Conservation (phyloP, 257 asterid genomes). For the Nicotiana obtusifolia region DNA sequence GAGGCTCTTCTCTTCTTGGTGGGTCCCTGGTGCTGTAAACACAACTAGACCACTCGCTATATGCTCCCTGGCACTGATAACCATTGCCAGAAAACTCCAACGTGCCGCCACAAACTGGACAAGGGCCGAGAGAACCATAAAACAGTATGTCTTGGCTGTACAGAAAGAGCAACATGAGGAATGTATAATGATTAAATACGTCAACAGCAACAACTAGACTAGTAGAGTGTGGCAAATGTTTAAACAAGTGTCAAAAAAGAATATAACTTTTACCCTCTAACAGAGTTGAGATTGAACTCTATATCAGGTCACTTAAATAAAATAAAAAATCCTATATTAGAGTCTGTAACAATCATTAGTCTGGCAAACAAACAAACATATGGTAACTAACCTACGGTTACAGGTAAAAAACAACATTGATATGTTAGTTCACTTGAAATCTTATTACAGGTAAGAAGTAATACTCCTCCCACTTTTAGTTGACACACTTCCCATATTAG, state of each 20-base stretch:
- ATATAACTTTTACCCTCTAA: no score
- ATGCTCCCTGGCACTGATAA: slow-evolving; percentile 51
- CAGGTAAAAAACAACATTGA: neutral
- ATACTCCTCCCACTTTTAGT: no score
- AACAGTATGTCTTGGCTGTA: slow-evolving; percentile 78
- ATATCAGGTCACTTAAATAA: neutral
- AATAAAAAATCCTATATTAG: no score
- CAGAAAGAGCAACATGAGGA: neutral
- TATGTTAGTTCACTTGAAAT: neutral
- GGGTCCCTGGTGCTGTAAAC: slow-evolving; percentile 46
- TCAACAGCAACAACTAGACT: neutral
- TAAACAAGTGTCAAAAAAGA: neutral
- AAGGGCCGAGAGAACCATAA: slow-evolving; percentile 52
- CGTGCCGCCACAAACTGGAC: slow-evolving; percentile 51
- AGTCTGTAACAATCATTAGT: neutral
- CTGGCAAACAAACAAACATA: neutral
- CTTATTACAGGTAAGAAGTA: neutral
- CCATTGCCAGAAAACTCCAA: slow-evolving; percentile 23
- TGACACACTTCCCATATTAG: no score
- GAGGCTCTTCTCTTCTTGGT: slow-evolving; percentile 46
- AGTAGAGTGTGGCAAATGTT: neutral
- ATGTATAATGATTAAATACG: neutral
- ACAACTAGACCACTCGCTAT: slow-evolving; percentile 79
- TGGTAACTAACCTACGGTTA: neutral
- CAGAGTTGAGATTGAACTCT: no score